These are phyloP conservation scores for Wakefieldia striispora DNA, from an alignment of 768 basidiomycete genomes.

Conservation along the genomic window DNA sequence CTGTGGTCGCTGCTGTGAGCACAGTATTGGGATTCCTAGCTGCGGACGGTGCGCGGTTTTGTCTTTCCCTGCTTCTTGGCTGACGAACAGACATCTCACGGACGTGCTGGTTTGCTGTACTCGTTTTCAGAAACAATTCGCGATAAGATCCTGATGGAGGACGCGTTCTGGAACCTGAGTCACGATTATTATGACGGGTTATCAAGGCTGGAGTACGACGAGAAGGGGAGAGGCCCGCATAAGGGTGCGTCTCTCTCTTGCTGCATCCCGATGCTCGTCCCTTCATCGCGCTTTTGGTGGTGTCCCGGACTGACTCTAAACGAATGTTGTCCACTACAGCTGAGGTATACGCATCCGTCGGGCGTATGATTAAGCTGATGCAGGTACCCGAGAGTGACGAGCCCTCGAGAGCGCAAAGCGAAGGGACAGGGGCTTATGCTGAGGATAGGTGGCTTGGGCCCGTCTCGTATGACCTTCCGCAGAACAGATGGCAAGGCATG, in stretches of 20 bases:
- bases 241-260: neutral
- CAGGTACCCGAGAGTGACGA: constrained; percentile 9
- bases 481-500: neutral
- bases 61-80: neutral
- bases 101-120: too few relatives aligned
- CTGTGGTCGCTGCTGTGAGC: constrained; percentile 16
- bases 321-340: constrained; percentile 3
- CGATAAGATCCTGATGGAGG: constrained; percentile 10
- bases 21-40: constrained; percentile 12
- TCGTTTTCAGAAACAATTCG: constrained; percentile 13
- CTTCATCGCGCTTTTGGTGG: neutral
- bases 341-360: constrained; percentile 23
- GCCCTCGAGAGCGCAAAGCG: neutral
- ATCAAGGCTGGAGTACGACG: constrained; percentile 10
- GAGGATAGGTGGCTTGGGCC: constrained; percentile 10
- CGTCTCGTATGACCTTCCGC: constrained; percentile 13
- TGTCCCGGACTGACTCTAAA: too few relatives aligned
- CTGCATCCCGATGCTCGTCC: neutral
- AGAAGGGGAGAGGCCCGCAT: constrained; percentile 1
- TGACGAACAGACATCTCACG: neutral
- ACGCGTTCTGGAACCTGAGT: constrained; percentile 18
- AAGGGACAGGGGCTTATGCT: neutral
- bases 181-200: constrained; percentile 20
- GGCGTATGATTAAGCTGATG: constrained; percentile 21
- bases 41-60: constrained; percentile 11